These are phyloP conservation scores for Penstemon newberryi DNA, from an alignment of 257 asterid genomes.

Conservation along the genomic window DNA sequence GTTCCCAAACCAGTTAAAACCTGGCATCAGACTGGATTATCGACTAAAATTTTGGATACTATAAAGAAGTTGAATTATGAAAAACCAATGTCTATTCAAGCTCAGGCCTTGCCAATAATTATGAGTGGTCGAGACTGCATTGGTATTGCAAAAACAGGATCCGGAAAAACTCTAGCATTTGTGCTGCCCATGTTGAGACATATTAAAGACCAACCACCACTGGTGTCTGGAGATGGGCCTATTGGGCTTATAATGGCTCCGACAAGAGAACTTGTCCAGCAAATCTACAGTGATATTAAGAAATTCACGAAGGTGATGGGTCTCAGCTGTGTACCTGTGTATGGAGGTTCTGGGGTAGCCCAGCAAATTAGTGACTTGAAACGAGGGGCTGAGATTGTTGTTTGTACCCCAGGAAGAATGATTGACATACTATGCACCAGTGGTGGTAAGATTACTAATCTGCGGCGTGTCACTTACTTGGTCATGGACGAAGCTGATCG, in stretches of 20 bases:
- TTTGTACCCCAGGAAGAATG: constrained; percentile 95
- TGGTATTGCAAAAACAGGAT: constrained; percentile 90
- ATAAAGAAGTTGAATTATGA: constrained; percentile 73
- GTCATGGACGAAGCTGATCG: constrained; percentile 97
- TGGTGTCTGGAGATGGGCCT: constrained; percentile 89
- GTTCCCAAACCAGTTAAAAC: constrained; percentile 80
- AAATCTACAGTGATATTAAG: constrained; percentile 76
- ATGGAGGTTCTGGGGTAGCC: constrained; percentile 95
- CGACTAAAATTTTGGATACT: constrained; percentile 73
- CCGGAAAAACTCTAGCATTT: constrained; percentile 89
- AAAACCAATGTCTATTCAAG: constrained; percentile 84
- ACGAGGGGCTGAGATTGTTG: constrained; percentile 90
- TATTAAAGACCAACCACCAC: constrained; percentile 82
- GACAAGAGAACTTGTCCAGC: constrained; percentile 92
- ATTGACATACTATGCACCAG: constrained; percentile 90
- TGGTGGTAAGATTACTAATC: constrained; percentile 81
- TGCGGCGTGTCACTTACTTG: constrained; percentile 86
- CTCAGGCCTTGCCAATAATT: constrained; percentile 86
- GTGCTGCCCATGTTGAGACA: constrained; percentile 94
- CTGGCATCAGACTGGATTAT: constrained; percentile 91
- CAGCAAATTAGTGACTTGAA: constrained; percentile 89
- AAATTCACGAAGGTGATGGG: constrained; percentile 73
- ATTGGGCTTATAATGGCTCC: constrained; percentile 94
- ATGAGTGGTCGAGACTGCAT: constrained; percentile 97
- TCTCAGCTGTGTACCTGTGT: constrained; percentile 79